A percentile compares a stretch with the other conserved stretches of the same genome.
phyloP scores from a whole-genome alignment of 305 asterid species.

The Solanum aculeatissimum region DNA sequence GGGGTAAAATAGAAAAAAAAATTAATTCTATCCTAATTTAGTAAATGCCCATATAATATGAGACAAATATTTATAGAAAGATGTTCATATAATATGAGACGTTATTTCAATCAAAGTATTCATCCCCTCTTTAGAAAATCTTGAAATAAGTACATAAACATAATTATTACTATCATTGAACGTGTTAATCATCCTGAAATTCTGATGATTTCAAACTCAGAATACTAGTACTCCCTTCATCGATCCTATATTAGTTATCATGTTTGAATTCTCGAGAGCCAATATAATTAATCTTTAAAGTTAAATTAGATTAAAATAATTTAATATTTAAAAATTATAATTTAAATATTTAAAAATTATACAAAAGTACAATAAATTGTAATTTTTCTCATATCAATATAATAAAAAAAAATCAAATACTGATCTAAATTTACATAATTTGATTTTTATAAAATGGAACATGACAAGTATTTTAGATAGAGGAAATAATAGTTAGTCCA shows the following conservation, averaged over 20 bases:
- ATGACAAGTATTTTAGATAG: not conserved
- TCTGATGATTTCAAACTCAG: not conserved
- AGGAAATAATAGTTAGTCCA: not conserved
- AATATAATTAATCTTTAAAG: not conserved
- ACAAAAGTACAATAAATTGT: not conserved
- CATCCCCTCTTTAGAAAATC: not conserved
- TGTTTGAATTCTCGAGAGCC: not conserved
- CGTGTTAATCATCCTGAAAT: not conserved
- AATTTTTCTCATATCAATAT: not conserved
- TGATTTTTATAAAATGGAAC: not conserved
- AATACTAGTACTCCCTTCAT: not conserved
- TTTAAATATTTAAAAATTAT: not conserved
- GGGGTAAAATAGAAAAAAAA: too few relatives aligned
- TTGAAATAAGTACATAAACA: too few relatives aligned
- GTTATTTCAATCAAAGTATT: not conserved
- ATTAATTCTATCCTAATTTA: too few relatives aligned
- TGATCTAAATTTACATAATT: not conserved
- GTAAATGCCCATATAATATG: too few relatives aligned
- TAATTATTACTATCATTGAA: not conserved
- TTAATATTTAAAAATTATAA: not conserved
- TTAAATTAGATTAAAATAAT: not conserved
- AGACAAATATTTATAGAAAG: too few relatives aligned
- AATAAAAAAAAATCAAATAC: not conserved
- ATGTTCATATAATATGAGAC: too few relatives aligned
- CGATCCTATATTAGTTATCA: not conserved